phyloP scores from a whole-genome alignment of 495 filamentous ascomycete species.

The Parathielavia appendiculata region DNA sequence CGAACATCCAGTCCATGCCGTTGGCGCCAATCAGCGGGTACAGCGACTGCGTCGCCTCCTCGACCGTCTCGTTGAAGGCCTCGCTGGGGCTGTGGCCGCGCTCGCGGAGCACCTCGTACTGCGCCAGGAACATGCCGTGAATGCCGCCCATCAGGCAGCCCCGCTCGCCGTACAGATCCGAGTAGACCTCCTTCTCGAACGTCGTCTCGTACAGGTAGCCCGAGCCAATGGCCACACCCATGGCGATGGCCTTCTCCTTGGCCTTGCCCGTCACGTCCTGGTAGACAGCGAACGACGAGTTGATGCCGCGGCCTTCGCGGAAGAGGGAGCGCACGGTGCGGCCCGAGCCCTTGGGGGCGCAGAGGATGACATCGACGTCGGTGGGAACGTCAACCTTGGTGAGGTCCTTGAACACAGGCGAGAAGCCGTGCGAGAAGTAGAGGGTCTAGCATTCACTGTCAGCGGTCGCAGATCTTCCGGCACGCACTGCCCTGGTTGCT shows the following conservation, averaged over 20 bases:
- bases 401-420: slow-evolving; percentile 97
- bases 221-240: slow-evolving; percentile 91
- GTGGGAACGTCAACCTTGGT: slow-evolving; percentile 96
- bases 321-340: slow-evolving; percentile 97
- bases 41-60: slow-evolving; percentile 96
- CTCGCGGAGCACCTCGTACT: slow-evolving; percentile 99
- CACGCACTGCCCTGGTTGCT: neutral
- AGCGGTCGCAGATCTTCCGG: slow-evolving; percentile 2
- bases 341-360: slow-evolving; percentile 97
- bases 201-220: slow-evolving; percentile 99
- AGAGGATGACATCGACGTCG: slow-evolving; percentile 97
- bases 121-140: slow-evolving; percentile 99
- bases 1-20: slow-evolving; percentile 99
- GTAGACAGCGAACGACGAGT: slow-evolving; percentile 97
- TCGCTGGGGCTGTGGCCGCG: slow-evolving; percentile 93
- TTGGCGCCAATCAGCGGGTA: slow-evolving; percentile 95
- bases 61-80: slow-evolving; percentile 99
- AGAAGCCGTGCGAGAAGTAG: slow-evolving; percentile 99
- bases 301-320: slow-evolving; percentile 97
- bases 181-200: slow-evolving; percentile 99
- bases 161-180: slow-evolving; percentile 98
- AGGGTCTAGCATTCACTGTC: slow-evolving; percentile 58
- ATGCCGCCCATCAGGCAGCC: slow-evolving; percentile 99
- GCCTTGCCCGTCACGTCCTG: slow-evolving; percentile 98
- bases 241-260: slow-evolving; percentile 94